phyloP scores from a whole-genome alignment of 371 early-diverging fungal genomes.

The Dinochytrium kinnereticum region DNA sequence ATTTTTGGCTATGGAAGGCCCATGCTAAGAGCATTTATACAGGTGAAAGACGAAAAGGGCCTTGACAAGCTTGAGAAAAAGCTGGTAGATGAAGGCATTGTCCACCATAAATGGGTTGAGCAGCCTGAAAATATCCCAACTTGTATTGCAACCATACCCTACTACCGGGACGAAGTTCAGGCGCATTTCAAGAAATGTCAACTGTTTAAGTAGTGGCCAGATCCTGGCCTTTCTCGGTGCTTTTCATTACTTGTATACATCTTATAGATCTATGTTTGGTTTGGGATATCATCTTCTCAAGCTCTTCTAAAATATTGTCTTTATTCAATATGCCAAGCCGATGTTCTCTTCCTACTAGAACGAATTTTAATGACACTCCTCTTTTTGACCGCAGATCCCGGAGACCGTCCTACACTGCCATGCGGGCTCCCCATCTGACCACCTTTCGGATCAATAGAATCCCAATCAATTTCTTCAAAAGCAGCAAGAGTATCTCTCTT shows the following conservation, averaged over 20 bases:
- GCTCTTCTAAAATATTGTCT: too few relatives aligned
- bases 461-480: neutral
- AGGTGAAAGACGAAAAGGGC: slow-evolving; percentile 24
- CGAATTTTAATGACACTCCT: neutral
- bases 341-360: neutral
- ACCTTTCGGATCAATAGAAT: neutral
- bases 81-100: slow-evolving; percentile 16
- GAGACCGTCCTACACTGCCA: neutral
- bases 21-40: neutral
- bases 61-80: slow-evolving; percentile 5
- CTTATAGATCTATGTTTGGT: too few relatives aligned
- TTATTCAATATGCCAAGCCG: neutral
- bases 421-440: neutral
- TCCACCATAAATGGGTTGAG: slow-evolving; percentile 31
- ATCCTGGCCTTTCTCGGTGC: too few relatives aligned
- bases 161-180: slow-evolving; percentile 16
- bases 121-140: slow-evolving; percentile 32
- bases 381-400: neutral
- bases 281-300: too few relatives aligned
- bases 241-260: too few relatives aligned
- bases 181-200: slow-evolving; percentile 23
- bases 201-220: slow-evolving; percentile 23
- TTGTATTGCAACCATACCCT: slow-evolving; percentile 27
- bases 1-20: too few relatives aligned
- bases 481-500: too few relatives aligned